phyloP scores from a whole-genome alignment of 169 alveolate genomes.

The Plasmodium ovale region DNA sequence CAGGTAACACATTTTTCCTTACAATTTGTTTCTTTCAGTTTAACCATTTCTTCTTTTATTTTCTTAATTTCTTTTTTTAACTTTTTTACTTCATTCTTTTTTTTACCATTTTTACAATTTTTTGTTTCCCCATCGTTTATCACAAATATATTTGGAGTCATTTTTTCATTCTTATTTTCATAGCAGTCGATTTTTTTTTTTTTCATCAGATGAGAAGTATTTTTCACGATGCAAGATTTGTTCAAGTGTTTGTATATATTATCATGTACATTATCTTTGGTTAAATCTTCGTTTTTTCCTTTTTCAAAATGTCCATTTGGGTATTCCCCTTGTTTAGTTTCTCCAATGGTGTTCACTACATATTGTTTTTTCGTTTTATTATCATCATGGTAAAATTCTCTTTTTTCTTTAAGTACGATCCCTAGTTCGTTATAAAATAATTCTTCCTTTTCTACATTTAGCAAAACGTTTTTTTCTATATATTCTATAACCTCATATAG shows the following conservation, averaged over 20 bases:
- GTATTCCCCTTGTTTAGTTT: no score
- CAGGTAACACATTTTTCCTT: not conserved
- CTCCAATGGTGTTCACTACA: no score
- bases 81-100: slow-evolving; percentile 52
- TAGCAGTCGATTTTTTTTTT: not conserved
- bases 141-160: no score
- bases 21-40: slow-evolving; percentile 26
- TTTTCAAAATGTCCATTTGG: no score
- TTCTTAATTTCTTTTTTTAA: slow-evolving; percentile 61
- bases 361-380: no score
- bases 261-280: not conserved
- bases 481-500: slow-evolving; percentile 54
- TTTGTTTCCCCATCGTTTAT: not conserved
- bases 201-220: not conserved
- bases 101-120: not conserved
- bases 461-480: slow-evolving; percentile 60
- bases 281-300: not conserved
- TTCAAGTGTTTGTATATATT: not conserved
- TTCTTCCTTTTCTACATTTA: not conserved
- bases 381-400: no score
- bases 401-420: not conserved
- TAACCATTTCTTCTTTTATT: slow-evolving; percentile 70
- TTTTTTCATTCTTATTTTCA: not conserved
- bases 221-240: not conserved
- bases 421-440: not conserved